Conservation (phyloP, 805 yeast genomes). For the Myxozyma udenii region DNA sequence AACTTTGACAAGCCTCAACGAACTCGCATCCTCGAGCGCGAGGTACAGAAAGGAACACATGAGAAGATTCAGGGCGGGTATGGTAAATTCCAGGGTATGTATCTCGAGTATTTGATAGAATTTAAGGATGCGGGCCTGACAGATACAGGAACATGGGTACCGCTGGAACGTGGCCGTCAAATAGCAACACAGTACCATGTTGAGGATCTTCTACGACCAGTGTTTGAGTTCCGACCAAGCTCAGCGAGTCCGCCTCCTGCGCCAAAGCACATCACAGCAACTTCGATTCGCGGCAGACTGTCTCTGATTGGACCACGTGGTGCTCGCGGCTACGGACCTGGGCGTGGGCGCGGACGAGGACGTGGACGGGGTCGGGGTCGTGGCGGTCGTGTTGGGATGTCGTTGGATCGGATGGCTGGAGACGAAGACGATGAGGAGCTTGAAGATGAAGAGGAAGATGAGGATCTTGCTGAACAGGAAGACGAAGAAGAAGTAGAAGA, state of each 20-base stretch:
- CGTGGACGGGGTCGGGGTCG: conserved; percentile 23
- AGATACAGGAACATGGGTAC: conserved; percentile 87
- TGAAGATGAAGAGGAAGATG: conserved; percentile 23
- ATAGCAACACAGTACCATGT: conserved; percentile 68
- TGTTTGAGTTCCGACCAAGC: conserved; percentile 58
- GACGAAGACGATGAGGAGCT: conserved; percentile 16
- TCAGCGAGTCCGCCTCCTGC: conserved; percentile 67
- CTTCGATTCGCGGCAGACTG: conserved; percentile 29
- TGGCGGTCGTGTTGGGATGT: conserved; percentile 15
- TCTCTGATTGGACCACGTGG: conserved; percentile 8
- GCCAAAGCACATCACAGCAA: conserved; percentile 45
- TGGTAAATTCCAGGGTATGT: conserved; percentile 86
- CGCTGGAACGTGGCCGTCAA: conserved; percentile 66
- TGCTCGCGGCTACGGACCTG: conserved; percentile 2
- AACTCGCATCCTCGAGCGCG: conserved; percentile 86
- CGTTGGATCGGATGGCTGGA: conserved; percentile 4
- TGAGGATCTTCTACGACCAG: conserved; percentile 55
- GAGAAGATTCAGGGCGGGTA: conserved; percentile 97
- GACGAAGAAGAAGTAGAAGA: conserved; percentile 7
- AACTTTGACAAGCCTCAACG: conserved; percentile 91
- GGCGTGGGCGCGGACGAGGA: conserved; percentile 4
- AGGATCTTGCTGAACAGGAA: background rate
- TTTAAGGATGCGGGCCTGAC: background rate
- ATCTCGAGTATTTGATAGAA: background rate
- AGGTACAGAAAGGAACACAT: conserved; percentile 84